Base-by-base conservation (phyloP, 2,329 filamentous ascomycete species). In the Pseudocercospora crystallina region DNA sequence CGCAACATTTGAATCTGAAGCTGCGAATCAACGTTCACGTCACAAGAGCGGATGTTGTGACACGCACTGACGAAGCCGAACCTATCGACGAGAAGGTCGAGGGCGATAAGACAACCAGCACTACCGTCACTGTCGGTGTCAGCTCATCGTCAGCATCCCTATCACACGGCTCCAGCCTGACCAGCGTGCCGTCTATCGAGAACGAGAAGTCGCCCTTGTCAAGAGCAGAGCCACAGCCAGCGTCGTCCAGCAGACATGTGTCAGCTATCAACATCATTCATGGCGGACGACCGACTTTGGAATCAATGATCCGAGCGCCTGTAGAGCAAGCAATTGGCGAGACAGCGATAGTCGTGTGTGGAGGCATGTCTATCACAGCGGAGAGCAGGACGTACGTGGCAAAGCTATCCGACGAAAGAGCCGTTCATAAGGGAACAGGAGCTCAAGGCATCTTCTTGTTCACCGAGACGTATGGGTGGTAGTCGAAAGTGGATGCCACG, bases 401-500 rank as follows among this genome's bases (percentile, higher is more conserved):
- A 2, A 71, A 63, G 8, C 59, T 86, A 36, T 83, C 80, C 57
- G 82, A 87, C 64, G 83, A 86, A 66, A 72, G 83, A 29, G 83
- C 81, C 3, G 81, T 86, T 37, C 82, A 85, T 59, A 86, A 86
- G 65, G 83, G 83, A 2, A 85, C 80, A 0, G 82, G 82, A 0
- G 83, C 83, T 11, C 82, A 85, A 64, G 83, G 83, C 0, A 79
- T 85, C 26, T 83, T 78, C 63, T 63, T 84, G 30, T 80, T 83
- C 67, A 76, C 76, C 0, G 82, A 85, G 65, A 75, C 72, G 13
- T 84, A 83, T 68, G 77, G 74, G 3, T 82, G 62, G 64, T 67
- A 43, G 26, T 15, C 20, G 20, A 26, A 26, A 26, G 20, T 26
- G 7, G 20, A 26, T 7, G 3, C 43, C 43, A 36, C 38, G 43